phyloP scores from a whole-genome alignment of 192 early-diverging fungal genomes.

The Piromyces finnis region DNA sequence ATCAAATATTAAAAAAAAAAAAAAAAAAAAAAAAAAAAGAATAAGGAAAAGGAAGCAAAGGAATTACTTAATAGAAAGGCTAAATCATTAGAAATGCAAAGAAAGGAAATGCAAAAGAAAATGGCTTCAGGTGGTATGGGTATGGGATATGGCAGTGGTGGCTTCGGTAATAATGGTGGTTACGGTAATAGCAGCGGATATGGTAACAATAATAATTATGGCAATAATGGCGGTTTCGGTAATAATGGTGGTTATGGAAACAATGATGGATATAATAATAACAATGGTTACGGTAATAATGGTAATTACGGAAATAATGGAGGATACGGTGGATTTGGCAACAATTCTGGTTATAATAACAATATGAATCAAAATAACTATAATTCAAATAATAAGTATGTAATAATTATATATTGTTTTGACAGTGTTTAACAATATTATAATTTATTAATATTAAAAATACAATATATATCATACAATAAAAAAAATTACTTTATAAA shows the following conservation, averaged over 20 bases:
- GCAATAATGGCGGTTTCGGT: constrained; percentile 20
- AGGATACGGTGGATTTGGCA: neutral
- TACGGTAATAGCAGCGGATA: neutral
- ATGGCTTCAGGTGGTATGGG: constrained; percentile 1
- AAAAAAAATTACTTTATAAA: no score
- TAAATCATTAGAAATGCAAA: constrained; percentile 77
- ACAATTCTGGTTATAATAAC: neutral
- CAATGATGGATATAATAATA: constrained; percentile 19
- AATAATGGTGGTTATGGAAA: constrained; percentile 11
- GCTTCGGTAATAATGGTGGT: neutral
- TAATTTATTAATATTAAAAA: no score
- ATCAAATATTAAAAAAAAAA: no score
- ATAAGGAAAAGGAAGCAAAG: constrained; percentile 94
- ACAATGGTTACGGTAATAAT: constrained; percentile 16
- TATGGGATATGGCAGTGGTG: neutral
- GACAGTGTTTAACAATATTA: no score
- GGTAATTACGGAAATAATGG: constrained; percentile 2
- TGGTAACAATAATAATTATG: constrained; percentile 14
- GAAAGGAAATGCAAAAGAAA: constrained; percentile 38
- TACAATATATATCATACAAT: no score
- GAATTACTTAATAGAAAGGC: constrained; percentile 86
- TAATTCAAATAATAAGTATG: neutral
- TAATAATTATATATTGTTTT: no score
- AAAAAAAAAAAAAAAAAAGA: constrained; percentile 25
- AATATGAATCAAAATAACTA: neutral